Evolutionary conservation across 2,329 filamentous ascomycete species (phyloP).

Genomic region (Verticillium nubilum): DNA sequence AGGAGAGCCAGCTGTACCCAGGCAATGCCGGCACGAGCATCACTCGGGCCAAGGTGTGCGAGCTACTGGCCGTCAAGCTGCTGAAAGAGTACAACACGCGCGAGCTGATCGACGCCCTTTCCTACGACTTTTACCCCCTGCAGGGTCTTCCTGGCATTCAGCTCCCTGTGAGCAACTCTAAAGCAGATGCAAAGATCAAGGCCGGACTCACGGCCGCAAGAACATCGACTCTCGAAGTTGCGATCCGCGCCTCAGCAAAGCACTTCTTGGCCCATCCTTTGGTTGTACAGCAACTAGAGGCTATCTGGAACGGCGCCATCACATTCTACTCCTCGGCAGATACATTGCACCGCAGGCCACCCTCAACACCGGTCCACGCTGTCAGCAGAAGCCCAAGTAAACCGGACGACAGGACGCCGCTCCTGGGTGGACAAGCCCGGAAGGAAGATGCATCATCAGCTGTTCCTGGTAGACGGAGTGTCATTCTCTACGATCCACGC

Average conservation of each 20-base stretch:
- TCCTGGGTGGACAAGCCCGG: slow-evolving; percentile 34
- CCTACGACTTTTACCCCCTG: slow-evolving; percentile 90
- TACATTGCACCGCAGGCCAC: slow-evolving; percentile 64
- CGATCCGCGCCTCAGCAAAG: slow-evolving; percentile 88
- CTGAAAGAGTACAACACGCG: slow-evolving; percentile 84
- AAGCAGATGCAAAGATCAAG: slow-evolving; percentile 32
- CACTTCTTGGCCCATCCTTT: slow-evolving; percentile 87
- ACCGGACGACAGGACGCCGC: slow-evolving; percentile 42
- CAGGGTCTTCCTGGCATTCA: slow-evolving; percentile 62
- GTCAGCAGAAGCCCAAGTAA: slow-evolving; percentile 21
- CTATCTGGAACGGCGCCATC: slow-evolving; percentile 93
- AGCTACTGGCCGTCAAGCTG: slow-evolving; percentile 83
- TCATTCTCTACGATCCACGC: slow-evolving; percentile 82
- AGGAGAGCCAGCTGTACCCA: slow-evolving; percentile 76
- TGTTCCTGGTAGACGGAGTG: slow-evolving; percentile 60
- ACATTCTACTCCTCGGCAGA: slow-evolving; percentile 90
- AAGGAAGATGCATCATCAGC: neutral
- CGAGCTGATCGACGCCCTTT: slow-evolving; percentile 88
- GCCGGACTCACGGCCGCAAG: slow-evolving; percentile 58
- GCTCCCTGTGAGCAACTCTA: slow-evolving; percentile 26
- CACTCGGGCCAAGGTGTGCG: slow-evolving; percentile 83
- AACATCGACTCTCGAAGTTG: slow-evolving; percentile 87
- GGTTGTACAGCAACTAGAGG: slow-evolving; percentile 91
- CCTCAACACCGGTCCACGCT: slow-evolving; percentile 19
- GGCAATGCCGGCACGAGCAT: slow-evolving; percentile 79